Evolutionary conservation across 75 land plant genomes (phyloP).

Genomic region (Pinus tabuliformis): DNA sequence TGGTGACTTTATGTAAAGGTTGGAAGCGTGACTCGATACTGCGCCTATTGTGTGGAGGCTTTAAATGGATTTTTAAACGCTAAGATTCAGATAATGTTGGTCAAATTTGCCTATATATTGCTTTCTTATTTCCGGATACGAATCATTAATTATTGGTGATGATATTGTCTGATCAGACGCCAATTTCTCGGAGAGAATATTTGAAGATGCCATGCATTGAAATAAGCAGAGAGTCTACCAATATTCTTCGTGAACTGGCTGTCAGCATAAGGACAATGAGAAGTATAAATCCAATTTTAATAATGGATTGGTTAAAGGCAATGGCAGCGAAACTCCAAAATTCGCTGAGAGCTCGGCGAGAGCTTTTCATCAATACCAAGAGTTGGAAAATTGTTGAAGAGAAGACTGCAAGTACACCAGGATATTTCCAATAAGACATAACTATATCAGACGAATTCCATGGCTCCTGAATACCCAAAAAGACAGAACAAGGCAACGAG

Average conservation of each 20-base stretch:
- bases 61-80: conserved; percentile 25
- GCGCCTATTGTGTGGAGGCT: conserved; percentile 15
- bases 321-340: neutral
- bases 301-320: too few relatives aligned
- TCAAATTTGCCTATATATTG: neutral
- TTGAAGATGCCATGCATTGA: neutral
- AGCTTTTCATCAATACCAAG: neutral
- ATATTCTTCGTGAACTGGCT: neutral
- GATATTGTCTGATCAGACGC: neutral
- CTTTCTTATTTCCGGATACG: neutral
- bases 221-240: neutral
- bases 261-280: neutral
- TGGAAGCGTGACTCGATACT: conserved; percentile 25
- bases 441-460: neutral
- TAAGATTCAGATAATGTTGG: conserved; percentile 2
- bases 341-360: neutral
- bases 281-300: too few relatives aligned
- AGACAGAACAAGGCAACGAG: too few relatives aligned
- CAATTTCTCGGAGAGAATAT: neutral
- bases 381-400: too few relatives aligned
- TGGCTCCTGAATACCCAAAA: neutral
- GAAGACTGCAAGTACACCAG: neutral
- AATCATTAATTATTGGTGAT: too few relatives aligned
- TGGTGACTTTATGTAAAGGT: conserved; percentile 55
- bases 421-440: neutral